phyloP scores from a whole-genome alignment of 495 filamentous ascomycete genomes.

The Elaphomyces granulatus region DNA sequence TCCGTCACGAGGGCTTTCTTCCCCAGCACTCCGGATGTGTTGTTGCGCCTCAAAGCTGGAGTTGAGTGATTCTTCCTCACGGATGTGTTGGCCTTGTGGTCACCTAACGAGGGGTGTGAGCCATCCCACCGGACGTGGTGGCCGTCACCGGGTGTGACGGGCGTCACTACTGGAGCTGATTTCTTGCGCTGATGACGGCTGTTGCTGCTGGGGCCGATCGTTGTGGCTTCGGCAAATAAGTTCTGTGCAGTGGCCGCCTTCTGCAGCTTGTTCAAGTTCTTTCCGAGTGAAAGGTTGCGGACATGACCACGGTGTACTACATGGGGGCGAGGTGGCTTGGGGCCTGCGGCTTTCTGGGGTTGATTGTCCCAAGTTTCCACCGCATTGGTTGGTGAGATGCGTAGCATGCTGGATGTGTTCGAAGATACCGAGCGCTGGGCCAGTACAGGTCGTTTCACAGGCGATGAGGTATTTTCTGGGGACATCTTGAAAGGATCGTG shows the following conservation, averaged over 20 bases:
- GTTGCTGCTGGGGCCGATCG: slow-evolving; percentile 6
- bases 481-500: no score
- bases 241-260: slow-evolving; percentile 19
- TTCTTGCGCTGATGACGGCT: slow-evolving; percentile 36
- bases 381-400: slow-evolving; percentile 18
- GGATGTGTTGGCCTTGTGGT: slow-evolving; percentile 16
- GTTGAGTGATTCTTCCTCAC: slow-evolving; percentile 36
- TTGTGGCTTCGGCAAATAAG: slow-evolving; percentile 14
- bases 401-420: slow-evolving; percentile 29
- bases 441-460: slow-evolving; percentile 34
- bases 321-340: slow-evolving; percentile 27
- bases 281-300: slow-evolving; percentile 30
- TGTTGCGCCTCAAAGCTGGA: slow-evolving; percentile 27
- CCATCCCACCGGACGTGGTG: slow-evolving; percentile 32
- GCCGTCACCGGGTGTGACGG: slow-evolving; percentile 26
- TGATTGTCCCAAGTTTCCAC: slow-evolving; percentile 2
- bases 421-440: slow-evolving; percentile 35
- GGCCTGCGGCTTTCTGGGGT: slow-evolving; percentile 17
- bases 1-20: slow-evolving; percentile 29
- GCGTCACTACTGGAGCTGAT: slow-evolving; percentile 18
- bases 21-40: slow-evolving; percentile 13
- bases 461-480: slow-evolving; percentile 24
- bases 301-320: slow-evolving; percentile 32
- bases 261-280: slow-evolving; percentile 31
- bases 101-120: slow-evolving; percentile 7